phyloP scores from a whole-genome alignment of 345 rosid species.

The Hibiscus mutabilis region DNA sequence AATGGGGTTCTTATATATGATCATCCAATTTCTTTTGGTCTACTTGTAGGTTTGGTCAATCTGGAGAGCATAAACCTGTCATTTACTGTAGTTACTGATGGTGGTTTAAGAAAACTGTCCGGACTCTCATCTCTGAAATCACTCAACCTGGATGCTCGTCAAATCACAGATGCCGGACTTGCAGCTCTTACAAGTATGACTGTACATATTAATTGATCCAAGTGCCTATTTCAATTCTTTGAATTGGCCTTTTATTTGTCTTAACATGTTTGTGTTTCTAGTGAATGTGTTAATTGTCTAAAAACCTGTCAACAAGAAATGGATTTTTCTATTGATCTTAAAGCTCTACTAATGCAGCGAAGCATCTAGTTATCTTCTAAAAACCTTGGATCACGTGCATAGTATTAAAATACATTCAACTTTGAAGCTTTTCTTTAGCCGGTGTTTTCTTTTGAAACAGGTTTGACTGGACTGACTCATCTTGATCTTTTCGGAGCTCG shows the following conservation, averaged over 20 bases:
- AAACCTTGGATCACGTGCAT: not conserved
- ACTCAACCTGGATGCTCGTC: slow-evolving; percentile 74
- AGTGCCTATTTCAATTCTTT: not conserved
- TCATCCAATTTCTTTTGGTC: not conserved
- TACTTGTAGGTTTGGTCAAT: slow-evolving; percentile 47
- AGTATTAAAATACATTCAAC: not conserved
- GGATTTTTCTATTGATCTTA: not conserved
- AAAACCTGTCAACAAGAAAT: too few relatives aligned
- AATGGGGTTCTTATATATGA: not conserved
- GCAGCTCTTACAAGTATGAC: slow-evolving; percentile 72
- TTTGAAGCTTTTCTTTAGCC: not conserved
- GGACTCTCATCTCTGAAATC: slow-evolving; percentile 71
- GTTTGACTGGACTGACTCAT: slow-evolving; percentile 71
- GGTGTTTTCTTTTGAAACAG: slow-evolving; percentile 33
- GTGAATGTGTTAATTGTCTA: not conserved
- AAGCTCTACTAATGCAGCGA: not conserved
- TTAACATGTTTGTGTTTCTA: not conserved
- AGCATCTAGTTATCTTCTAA: not conserved
- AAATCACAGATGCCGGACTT: slow-evolving; percentile 79
- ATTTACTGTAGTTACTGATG: slow-evolving; percentile 62
- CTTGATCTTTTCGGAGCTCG: slow-evolving; percentile 86
- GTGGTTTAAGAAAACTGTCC: slow-evolving; percentile 60
- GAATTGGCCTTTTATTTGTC: not conserved
- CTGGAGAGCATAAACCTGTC: slow-evolving; percentile 80
- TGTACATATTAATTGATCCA: not conserved